Base-by-base conservation (phyloP, 2,329 filamentous ascomycete species). In the Pseudocercospora musae region DNA sequence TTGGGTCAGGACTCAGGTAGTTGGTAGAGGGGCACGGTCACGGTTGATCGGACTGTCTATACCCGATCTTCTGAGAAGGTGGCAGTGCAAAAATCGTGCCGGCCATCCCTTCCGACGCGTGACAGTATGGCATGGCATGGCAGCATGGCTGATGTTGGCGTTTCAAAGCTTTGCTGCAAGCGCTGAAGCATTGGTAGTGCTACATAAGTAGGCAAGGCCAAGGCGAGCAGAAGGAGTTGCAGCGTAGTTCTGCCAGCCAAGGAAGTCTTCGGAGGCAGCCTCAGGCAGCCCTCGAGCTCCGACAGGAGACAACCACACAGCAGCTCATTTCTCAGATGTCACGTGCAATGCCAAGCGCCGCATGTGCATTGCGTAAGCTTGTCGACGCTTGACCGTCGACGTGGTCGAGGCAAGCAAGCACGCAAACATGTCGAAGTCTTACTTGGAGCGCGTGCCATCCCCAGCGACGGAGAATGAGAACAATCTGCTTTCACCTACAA, bases 341-440 rank as follows among this genome's bases (percentile, higher is more conserved):
- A 25, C 7, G 46, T 23, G 18, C 18, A 23, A 21, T 23, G 46
- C 46, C 46, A 49, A 50, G 21, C 46, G 27, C 15, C 4, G 3
- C 42, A 46, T 13, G n/a, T 46, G n/a, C 42, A 49, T 20, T 21
- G 18, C 46, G 18, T 27, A 13, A 13, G 21, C 46, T 50, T 50
- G 46, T 23, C 23, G 15, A 27, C 27, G 46, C 46, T 50, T 50
- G 13, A 33, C 13, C n/a, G 31, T 13, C 11, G 15, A 33, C 11
- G 3, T 2, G 1, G 31, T 33, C 29, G 13, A 31, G n/a, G n/a
- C n/a, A n/a, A n/a, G n/a, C n/a, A n/a, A n/a, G n/a, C n/a, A n/a
- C n/a, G 25, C 21, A 52, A 52, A 18, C 31, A 72, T 72, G 70
- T 60, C 69, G 20, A 66, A 63, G 49, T 70, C 70, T 10, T 71